phyloP scores from a whole-genome alignment of 768 basidiomycete genomes.

The Leccinum barrowsii region DNA sequence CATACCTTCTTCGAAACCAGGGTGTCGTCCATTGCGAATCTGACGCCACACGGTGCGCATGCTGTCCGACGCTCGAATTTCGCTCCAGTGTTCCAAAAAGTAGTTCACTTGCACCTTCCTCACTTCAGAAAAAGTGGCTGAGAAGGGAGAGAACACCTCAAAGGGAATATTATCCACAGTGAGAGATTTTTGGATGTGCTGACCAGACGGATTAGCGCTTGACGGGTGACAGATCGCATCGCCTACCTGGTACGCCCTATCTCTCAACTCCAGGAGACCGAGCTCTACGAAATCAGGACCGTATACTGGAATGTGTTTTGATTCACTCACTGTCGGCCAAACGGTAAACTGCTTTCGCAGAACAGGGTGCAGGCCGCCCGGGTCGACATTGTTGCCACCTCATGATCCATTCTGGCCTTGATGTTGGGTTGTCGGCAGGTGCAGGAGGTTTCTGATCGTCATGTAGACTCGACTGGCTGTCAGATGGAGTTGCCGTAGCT shows the following conservation, averaged over 20 bases:
- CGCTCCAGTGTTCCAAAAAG: slow-evolving; percentile 79
- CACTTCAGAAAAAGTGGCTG: slow-evolving; percentile 76
- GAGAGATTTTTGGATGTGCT: slow-evolving; percentile 77
- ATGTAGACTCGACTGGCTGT: slow-evolving; percentile 34
- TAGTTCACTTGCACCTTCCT: slow-evolving; percentile 78
- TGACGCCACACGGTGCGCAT: slow-evolving; percentile 85
- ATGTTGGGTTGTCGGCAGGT: slow-evolving; percentile 27
- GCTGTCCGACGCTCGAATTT: slow-evolving; percentile 77
- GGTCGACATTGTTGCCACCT: slow-evolving; percentile 63
- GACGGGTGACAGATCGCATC: background rate
- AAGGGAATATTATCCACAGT: slow-evolving; percentile 78
- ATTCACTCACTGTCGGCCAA: slow-evolving; percentile 72
- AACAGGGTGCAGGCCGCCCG: slow-evolving; percentile 66
- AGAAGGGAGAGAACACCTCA: slow-evolving; percentile 84
- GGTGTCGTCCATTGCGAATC: slow-evolving; percentile 77
- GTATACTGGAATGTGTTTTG: background rate
- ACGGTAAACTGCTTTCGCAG: slow-evolving; percentile 80
- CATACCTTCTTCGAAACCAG: slow-evolving; percentile 83
- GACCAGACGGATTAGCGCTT: slow-evolving; percentile 6
- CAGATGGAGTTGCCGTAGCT: slow-evolving; percentile 26
- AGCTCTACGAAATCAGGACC: slow-evolving; percentile 45
- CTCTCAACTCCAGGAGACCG: slow-evolving; percentile 67
- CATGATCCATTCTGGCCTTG: slow-evolving; percentile 67
- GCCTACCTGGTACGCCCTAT: slow-evolving; percentile 57
- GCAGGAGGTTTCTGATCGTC: slow-evolving; percentile 15